Evolutionary conservation across 352 stramenopile species (phyloP).

Genomic region (Phytophthora boehmeriae): DNA sequence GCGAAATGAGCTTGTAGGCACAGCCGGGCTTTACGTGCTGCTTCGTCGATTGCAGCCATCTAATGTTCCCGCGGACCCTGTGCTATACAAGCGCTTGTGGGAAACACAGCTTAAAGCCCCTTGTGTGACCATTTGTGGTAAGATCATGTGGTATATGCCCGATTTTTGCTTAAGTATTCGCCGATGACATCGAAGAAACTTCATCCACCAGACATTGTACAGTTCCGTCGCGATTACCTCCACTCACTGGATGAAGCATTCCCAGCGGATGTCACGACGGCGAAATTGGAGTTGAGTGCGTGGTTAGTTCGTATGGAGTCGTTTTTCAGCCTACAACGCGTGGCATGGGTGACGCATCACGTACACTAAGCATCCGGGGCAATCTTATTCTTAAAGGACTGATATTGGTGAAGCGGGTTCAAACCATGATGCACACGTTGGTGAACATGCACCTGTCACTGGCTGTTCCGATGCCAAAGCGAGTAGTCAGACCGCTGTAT

Average conservation of each 20-base stretch:
- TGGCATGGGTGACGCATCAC: constrained; percentile 69
- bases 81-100: constrained; percentile 93
- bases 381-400: constrained; percentile 93
- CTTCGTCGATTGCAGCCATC: constrained; percentile 83
- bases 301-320: constrained; percentile 90
- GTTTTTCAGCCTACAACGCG: constrained; percentile 86
- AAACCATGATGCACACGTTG: constrained; percentile 91
- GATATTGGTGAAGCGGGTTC: constrained; percentile 88
- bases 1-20: constrained; percentile 85
- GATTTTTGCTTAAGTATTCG: constrained; percentile 88
- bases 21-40: constrained; percentile 91
- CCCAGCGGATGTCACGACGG: constrained; percentile 72
- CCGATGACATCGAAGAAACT: constrained; percentile 88
- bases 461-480: constrained; percentile 86
- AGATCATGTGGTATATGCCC: constrained; percentile 86
- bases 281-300: constrained; percentile 82
- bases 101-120: constrained; percentile 83
- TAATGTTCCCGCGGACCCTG: constrained; percentile 85
- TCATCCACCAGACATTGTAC: constrained; percentile 70
- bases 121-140: constrained; percentile 83
- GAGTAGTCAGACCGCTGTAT: constrained; percentile 83
- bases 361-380: constrained; percentile 81
- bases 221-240: constrained; percentile 83
- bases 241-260: constrained; percentile 84
- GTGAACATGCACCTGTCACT: constrained; percentile 90